Conservation (phyloP, 805 yeast species). For the Kodamaea leandrae region DNA sequence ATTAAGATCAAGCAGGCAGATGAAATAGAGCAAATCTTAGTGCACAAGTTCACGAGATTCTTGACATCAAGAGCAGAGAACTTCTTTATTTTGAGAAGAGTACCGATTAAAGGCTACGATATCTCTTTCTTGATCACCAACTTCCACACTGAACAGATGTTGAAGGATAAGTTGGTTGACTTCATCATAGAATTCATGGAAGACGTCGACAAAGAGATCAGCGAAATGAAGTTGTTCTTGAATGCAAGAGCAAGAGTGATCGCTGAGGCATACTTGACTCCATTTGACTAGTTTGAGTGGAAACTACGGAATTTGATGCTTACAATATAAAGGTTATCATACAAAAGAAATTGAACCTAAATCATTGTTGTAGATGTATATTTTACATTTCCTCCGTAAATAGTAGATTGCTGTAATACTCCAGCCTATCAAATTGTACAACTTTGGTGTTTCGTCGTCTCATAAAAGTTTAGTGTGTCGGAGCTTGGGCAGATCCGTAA, state of each 20-base stretch:
- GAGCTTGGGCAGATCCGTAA: constrained; percentile 2
- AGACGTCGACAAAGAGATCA: constrained; percentile 96
- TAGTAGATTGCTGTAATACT: neutral
- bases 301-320: too few relatives aligned
- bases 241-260: constrained; percentile 97
- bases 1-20: constrained; percentile 96
- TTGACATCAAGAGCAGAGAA: constrained; percentile 94
- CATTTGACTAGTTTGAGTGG: constrained; percentile 67
- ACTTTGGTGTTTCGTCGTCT: neutral
- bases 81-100: constrained; percentile 86
- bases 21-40: constrained; percentile 92
- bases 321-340: constrained; percentile 2
- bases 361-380: constrained; percentile 2
- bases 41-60: constrained; percentile 91
- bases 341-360: constrained; percentile 1
- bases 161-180: constrained; percentile 92
- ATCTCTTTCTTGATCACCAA: constrained; percentile 91
- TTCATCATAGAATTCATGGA: constrained; percentile 98
- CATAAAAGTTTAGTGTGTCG: constrained; percentile 4
- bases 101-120: constrained; percentile 87
- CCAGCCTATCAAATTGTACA: too few relatives aligned
- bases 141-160: constrained; percentile 92
- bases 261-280: constrained; percentile 92
- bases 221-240: constrained; percentile 95
- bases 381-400: too few relatives aligned